Percentiles rank a stretch among this genome's conserved stretches.
Conservation (phyloP, 1,139 yeast species). For the Taphrina betulina region DNA sequence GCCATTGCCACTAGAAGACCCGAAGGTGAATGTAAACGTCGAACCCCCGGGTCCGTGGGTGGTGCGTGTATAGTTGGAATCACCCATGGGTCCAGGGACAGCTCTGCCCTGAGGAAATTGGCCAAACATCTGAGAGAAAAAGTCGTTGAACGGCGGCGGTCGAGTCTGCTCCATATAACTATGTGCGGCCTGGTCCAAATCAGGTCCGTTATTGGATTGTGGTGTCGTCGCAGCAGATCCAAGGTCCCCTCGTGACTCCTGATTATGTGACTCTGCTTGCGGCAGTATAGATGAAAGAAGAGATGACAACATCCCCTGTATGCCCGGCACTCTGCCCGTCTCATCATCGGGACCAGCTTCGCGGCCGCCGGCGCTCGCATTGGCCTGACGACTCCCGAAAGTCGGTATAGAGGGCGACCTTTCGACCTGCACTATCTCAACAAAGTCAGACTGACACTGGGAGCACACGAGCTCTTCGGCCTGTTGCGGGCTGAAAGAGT, state of each 20-base stretch:
- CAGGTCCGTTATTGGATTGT: not conserved
- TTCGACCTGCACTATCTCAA: constrained; percentile 19
- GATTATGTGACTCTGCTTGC: not conserved
- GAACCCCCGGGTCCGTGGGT: constrained; percentile 8
- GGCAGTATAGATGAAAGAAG: constrained; percentile 21
- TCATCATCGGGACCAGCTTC: too few relatives aligned
- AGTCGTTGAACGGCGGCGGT: constrained; percentile 26
- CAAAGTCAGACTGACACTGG: constrained; percentile 24
- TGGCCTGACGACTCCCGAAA: too few relatives aligned
- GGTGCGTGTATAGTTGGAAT: not conserved
- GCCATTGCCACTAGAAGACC: not conserved
- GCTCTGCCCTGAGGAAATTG: constrained; percentile 13
- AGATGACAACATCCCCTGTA: constrained; percentile 14
- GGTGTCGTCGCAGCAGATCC: not conserved
- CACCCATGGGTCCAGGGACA: not conserved
- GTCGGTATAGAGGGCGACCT: too few relatives aligned
- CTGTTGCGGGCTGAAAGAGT: constrained; percentile 11
- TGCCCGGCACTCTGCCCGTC: too few relatives aligned
- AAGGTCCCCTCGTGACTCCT: too few relatives aligned
- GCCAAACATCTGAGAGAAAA: constrained; percentile 24
- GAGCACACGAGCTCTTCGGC: constrained; percentile 6
- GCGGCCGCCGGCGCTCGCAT: not conserved
- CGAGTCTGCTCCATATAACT: not conserved
- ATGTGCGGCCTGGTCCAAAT: constrained; percentile 3
- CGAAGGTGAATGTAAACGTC: constrained; percentile 10